A percentile compares a stretch with the other conserved stretches of the same genome.
These are phyloP conservation scores for Priceomyces carsonii DNA, from an alignment of 805 yeast genomes.

Conservation along the genomic window DNA sequence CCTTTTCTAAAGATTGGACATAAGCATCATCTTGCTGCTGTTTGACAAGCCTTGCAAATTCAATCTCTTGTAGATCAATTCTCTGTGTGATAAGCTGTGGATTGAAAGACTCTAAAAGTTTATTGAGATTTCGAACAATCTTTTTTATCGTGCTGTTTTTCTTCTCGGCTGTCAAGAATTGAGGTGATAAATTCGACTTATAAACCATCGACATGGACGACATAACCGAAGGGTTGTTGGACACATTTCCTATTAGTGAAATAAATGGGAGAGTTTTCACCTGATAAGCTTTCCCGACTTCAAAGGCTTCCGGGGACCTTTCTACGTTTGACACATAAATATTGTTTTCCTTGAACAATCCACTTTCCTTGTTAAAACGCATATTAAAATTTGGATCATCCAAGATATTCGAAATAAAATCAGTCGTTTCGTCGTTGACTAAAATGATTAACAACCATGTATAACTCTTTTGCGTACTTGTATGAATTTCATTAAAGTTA, in stretches of 20 bases:
- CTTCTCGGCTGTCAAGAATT: constrained; percentile 20
- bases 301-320: constrained; percentile 37
- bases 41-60: constrained; percentile 36
- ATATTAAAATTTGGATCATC: constrained; percentile 16
- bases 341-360: constrained; percentile 27
- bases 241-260: constrained; percentile 10
- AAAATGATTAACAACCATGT: constrained; percentile 36
- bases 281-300: constrained; percentile 34
- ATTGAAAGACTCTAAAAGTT: constrained; percentile 27
- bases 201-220: constrained; percentile 12
- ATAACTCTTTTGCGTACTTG: constrained; percentile 25
- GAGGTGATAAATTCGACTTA: constrained; percentile 8
- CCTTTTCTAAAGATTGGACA: constrained; percentile 45
- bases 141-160: constrained; percentile 22
- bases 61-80: constrained; percentile 42
- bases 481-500: constrained; percentile 33
- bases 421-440: constrained; percentile 22
- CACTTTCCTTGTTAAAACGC: constrained; percentile 28
- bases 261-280: constrained; percentile 32
- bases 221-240: constrained; percentile 11
- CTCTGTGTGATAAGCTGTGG: constrained; percentile 41
- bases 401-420: constrained; percentile 18
- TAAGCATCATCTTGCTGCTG: constrained; percentile 47
- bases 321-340: constrained; percentile 33
- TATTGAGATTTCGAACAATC: constrained; percentile 22